Evolutionary conservation across 345 rosid genomes (phyloP), one percentile per base, ranked within the genome.

Genomic region (Syzygium oleosum): DNA sequence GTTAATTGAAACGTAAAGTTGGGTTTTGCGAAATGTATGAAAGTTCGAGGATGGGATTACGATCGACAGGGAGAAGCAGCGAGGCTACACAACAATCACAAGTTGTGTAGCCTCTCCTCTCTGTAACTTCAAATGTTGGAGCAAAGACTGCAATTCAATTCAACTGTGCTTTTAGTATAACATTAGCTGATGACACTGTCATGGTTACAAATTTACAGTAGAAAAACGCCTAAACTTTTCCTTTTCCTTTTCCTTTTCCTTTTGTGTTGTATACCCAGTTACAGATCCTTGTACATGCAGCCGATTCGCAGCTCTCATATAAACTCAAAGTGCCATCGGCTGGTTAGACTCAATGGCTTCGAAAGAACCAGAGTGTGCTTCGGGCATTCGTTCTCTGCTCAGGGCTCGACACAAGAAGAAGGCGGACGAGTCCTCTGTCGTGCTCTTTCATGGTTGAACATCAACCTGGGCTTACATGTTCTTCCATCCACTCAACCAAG

Each of bases 31-130:
- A 34, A 34, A 34, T 34, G 3, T 2, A 3, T 34, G 38, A 34
- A 34, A 34, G 8, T 2, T 16, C 12, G 0, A 1, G 73, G 34
- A 31, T 23, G 12, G 12, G 5, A 65, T 4, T 7, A 43, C 0
- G 21, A 65, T 31, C 78, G 21, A 31, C 0, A 6, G 12, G 22
- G 43, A 31, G 78, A 1, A 16, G 43, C 6, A 3, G 11, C 7
- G 31, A 65, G 6, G 43, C 43, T 3, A 31, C 78, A 2, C 78
- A 7, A 65, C 22, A 65, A 31, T 16, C 43, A 65, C 43, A 16
- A 31, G 43, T 65, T n/a, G n/a, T n/a, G n/a, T 34, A 61, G 68
- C 73, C 73, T 13, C 73, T 61, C 34, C 34, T 6, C 73, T 59
- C n/a, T 27, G 5, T 12, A 59, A 61, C 34, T 6, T 61, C 38